Base-by-base conservation (phyloP, 306 rosid species). In the Quercus bicolor region DNA sequence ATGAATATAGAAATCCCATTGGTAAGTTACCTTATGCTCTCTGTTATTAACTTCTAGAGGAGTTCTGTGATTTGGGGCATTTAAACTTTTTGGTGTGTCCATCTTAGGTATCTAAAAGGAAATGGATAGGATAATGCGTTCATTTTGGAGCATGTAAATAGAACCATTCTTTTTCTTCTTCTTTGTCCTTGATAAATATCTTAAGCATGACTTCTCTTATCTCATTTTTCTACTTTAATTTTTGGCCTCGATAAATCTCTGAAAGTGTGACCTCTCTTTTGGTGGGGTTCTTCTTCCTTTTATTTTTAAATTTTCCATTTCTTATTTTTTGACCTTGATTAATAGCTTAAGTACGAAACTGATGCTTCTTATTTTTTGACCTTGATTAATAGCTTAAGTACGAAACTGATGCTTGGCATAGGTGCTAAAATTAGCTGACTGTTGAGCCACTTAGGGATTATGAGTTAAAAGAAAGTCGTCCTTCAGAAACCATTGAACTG, bases 1-100 rank as follows among this genome's bases (percentile, higher is more conserved):
- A 80, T 88, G 78, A 80, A 79, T 70, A 79, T 91, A 64, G 98
- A 95, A 86, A 83, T 83, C 73, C 98, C 98, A 1, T 28, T 95
- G 98, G 97, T 94, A 87, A 87, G 81, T 76, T 54, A 20, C 66
- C 55, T 62, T 24, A 52, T 64, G 65, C n/a, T 56, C 24, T 79
- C 26, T 54, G 64, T 33, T 19, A 1, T 5, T 20, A 21, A 51
- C 7, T 48, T 48, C 53, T 28, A 15, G 14, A 31, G 53, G 60
- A 19, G 34, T 20, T 29, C 1, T 73, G 57, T 82, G 48, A 65
- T 72, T 18, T 20, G 72, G 74, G 20, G 23, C 51, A 62, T 37
- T 54, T 54, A 21, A 21, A 52, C 19, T 62, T 20, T 73, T 26
- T 60, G n/a, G 9, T 19, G 33, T 13, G 23, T 62, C 45, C 54